These are phyloP conservation scores for Zopfia rhizophila DNA, from an alignment of 2,329 filamentous ascomycete genomes.

Conservation along the genomic window DNA sequence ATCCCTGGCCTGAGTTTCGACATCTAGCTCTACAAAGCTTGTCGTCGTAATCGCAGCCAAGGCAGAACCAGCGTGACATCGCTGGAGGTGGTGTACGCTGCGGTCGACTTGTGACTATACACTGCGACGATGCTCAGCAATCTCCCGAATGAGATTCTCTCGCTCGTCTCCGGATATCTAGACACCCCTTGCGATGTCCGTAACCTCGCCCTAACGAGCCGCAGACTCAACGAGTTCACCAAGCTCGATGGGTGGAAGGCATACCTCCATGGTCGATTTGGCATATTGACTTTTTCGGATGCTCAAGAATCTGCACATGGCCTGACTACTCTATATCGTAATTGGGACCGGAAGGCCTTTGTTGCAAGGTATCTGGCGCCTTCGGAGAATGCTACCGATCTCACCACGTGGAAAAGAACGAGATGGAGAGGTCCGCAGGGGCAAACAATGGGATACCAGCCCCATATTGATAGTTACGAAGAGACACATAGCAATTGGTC, in stretches of 20 bases:
- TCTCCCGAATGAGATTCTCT: constrained; percentile 47
- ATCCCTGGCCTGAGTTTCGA: too few species aligned
- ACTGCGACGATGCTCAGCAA: constrained; percentile 28
- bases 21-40: too few species aligned
- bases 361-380: constrained; percentile 65
- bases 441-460: constrained; percentile 69
- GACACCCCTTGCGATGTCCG: constrained; percentile 40
- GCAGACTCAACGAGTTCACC: constrained; percentile 35
- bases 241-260: constrained; percentile 48
- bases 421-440: constrained; percentile 56
- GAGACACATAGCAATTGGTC: constrained; percentile 51
- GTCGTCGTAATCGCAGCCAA: too few species aligned
- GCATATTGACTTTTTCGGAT: constrained; percentile 31
- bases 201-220: constrained; percentile 35
- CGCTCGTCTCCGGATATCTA: constrained; percentile 40
- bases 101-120: constrained; percentile 1
- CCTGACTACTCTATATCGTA: constrained; percentile 66
- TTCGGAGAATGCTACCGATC: constrained; percentile 44
- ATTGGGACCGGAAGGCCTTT: constrained; percentile 67
- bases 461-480: constrained; percentile 68
- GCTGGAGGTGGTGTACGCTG: too few species aligned
- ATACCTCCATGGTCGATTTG: constrained; percentile 43
- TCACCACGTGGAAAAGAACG: constrained; percentile 45
- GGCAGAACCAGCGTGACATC: too few species aligned
- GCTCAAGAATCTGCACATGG: constrained; percentile 59